Conservation (phyloP, 176 grass and related monocot species). For the Elymus sibiricus region DNA sequence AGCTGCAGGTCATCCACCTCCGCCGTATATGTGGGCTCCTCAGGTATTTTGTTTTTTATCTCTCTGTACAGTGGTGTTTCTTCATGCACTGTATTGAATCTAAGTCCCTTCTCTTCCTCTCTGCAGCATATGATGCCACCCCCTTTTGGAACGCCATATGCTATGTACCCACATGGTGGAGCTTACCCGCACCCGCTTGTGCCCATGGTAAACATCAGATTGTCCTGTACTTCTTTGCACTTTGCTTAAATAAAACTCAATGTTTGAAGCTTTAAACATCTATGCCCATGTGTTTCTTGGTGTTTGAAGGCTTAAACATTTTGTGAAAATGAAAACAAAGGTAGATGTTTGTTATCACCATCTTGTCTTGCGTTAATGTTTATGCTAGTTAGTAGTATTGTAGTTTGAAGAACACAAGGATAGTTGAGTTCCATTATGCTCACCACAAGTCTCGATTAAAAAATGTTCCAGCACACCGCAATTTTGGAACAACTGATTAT, state of each 20-base stretch:
- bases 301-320: not conserved
- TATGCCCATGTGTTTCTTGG: not conserved
- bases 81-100: constrained; percentile 12
- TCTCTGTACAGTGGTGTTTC: not conserved
- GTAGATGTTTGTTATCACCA: not conserved
- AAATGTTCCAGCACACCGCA: not conserved
- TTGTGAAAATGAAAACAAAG: not conserved
- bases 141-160: constrained; percentile 71
- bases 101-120: not conserved
- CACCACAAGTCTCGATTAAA: not conserved
- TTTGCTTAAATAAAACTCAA: constrained; percentile 1
- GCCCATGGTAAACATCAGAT: constrained; percentile 59
- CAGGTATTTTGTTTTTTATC: constrained; percentile 56
- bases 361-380: not conserved
- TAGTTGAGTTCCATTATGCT: not conserved
- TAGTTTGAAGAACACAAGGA: not conserved
- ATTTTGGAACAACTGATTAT: not conserved
- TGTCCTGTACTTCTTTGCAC: not conserved
- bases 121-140: constrained; percentile 71
- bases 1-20: constrained; percentile 69
- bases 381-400: not conserved
- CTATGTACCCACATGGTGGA: constrained; percentile 73
- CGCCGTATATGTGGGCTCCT: constrained; percentile 86
- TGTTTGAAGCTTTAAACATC: not conserved
- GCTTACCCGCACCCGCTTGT: constrained; percentile 61